phyloP scores from a whole-genome alignment of 2,329 filamentous ascomycete species.

The Fusarium odoratissimum region DNA sequence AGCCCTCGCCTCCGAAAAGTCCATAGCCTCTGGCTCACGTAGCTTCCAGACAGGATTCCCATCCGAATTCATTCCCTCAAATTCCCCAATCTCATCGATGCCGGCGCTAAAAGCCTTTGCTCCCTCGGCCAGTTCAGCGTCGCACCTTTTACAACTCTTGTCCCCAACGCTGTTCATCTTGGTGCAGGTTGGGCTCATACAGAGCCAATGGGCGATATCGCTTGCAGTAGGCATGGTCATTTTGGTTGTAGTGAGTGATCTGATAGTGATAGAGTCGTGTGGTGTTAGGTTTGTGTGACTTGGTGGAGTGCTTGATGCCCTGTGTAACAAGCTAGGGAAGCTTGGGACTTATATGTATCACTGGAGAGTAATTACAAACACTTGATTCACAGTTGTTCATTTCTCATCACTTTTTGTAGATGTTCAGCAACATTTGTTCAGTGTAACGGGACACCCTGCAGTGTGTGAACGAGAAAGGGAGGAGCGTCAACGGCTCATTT shows the following conservation, averaged over 20 bases:
- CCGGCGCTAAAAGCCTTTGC: background rate
- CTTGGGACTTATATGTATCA: background rate
- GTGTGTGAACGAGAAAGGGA: background rate
- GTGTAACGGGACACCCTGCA: accelerated
- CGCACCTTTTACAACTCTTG: background rate
- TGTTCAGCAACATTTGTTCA: background rate
- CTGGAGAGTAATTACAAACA: accelerated
- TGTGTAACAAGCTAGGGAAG: background rate
- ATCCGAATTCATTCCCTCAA: accelerated
- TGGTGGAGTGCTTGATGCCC: background rate
- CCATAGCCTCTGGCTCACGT: background rate
- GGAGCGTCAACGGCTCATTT: background rate
- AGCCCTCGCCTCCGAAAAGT: background rate
- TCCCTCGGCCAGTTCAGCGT: background rate
- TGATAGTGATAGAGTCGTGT: too few species aligned
- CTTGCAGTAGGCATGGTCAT: background rate
- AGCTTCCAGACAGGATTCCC: background rate
- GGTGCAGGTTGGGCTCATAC: background rate
- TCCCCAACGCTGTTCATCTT: accelerated
- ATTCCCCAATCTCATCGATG: accelerated
- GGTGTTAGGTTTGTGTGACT: background rate
- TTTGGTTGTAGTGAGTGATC: background rate
- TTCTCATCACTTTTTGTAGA: accelerated
- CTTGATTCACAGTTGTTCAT: background rate
- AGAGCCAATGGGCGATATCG: background rate